Conservation (phyloP, 805 yeast species). For the Teunomyces cretensis region DNA sequence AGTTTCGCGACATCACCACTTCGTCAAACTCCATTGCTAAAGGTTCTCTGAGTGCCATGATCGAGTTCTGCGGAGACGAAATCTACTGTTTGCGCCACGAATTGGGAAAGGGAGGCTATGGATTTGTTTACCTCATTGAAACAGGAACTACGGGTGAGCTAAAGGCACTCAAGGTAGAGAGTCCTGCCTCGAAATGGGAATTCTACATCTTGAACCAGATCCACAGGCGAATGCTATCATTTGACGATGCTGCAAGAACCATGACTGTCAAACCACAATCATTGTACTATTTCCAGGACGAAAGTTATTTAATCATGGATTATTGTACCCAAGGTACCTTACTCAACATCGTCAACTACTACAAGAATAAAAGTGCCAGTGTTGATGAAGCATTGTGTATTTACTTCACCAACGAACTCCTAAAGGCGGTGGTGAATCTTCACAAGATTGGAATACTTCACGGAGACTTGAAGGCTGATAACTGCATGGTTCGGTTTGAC, state of each 20-base stretch:
- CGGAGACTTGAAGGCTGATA: constrained; percentile 84
- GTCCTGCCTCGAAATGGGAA: constrained; percentile 77
- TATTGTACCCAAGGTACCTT: constrained; percentile 72
- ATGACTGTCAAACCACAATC: constrained; percentile 49
- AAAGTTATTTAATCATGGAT: constrained; percentile 64
- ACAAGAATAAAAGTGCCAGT: constrained; percentile 22
- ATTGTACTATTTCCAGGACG: constrained; percentile 60
- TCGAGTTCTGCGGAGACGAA: constrained; percentile 45
- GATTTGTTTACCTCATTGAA: constrained; percentile 72
- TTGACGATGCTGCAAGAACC: constrained; percentile 14
- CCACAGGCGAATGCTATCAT: constrained; percentile 37
- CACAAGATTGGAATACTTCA: constrained; percentile 71
- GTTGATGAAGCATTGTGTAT: constrained; percentile 64
- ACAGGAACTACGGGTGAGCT: constrained; percentile 46
- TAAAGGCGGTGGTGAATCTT: constrained; percentile 57
- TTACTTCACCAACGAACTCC: constrained; percentile 62
- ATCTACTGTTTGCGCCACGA: constrained; percentile 50
- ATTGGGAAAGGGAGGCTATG: constrained; percentile 82
- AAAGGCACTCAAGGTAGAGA: constrained; percentile 71
- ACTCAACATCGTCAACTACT: constrained; percentile 61
- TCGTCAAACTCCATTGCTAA: constrained; percentile 29
- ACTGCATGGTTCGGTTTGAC: constrained; percentile 68
- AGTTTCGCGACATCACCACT: constrained; percentile 38
- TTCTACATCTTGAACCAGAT: constrained; percentile 67
- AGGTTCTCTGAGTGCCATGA: constrained; percentile 40